Evolutionary conservation across 768 basidiomycete genomes (phyloP), one percentile per base, ranked within the genome.

Genomic region (Tylopilus sp.): DNA sequence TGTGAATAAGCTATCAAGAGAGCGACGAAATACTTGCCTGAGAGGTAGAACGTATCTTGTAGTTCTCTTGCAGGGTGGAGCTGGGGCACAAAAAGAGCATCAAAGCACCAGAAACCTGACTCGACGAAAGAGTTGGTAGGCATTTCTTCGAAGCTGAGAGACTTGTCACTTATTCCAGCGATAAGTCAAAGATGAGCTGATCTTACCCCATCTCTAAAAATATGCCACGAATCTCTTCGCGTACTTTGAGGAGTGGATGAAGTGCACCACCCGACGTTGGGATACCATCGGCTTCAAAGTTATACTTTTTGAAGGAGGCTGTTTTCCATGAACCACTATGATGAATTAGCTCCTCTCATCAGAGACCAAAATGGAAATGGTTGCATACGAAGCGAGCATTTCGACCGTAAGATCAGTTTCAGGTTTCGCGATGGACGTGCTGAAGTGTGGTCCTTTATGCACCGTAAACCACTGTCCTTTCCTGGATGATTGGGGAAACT

Each of bases 31-130:
- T 12, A 50, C 71, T 55, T 61, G 84, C 93, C 92, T 49, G 95
- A 97, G 25, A 98, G 78, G 71, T 98, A 99, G 79, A 99, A 99
- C 6, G 97, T 99, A 64, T 99, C 97, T 70, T 99, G 97, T 43
- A 98, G 66, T 57, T 99, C 97, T 63, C 97, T 84, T 12, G 97
- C 97, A 7, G 97, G 97, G 74, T 99, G 97, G 68, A 98, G 95
- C 65, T 99, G 97, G 0, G 97, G 97, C 0, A 99, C 97, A 69
- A 95, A 99, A 57, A 99, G 79, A 2, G 95, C 85, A 69, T 99
- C 97, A 71, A 99, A 98, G 68, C 94, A 97, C 97, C 97, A 99
- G 79, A 98, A 99, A 31, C 89, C 90, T 20, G 93, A 95, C 72
- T 99, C 97, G 50, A 99, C 94, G 68, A 92, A 99, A 48, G 86